Percentiles rank a stretch among this genome's conserved stretches.
Conservation (phyloP, 352 stramenopile genomes). For the Phytophthora citrophthora region DNA sequence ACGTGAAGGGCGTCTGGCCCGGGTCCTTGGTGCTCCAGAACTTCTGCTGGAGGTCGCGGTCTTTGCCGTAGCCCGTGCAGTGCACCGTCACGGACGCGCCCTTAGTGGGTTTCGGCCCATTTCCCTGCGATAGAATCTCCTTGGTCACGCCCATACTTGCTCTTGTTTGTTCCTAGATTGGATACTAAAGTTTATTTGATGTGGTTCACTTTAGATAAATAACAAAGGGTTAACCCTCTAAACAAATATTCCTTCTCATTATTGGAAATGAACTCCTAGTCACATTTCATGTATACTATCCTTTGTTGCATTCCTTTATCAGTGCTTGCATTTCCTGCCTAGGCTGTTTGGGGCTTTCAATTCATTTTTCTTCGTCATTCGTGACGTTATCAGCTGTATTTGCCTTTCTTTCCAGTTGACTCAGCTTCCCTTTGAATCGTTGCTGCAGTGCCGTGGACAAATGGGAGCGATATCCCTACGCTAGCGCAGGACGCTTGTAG, state of each 20-base stretch:
- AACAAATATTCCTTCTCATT: too few relatives aligned
- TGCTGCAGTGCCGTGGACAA: constrained; percentile 5
- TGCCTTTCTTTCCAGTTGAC: neutral
- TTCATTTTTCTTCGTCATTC: too few relatives aligned
- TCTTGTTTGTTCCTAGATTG: too few relatives aligned
- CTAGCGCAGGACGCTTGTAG: too few relatives aligned
- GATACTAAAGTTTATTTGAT: constrained; percentile 8
- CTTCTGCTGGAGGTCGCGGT: constrained; percentile 75
- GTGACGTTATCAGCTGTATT: too few relatives aligned
- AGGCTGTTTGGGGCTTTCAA: too few relatives aligned
- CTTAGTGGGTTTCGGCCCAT: constrained; percentile 59
- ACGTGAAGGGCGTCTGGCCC: constrained; percentile 94
- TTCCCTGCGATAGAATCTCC: constrained; percentile 59
- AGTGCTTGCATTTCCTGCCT: too few relatives aligned
- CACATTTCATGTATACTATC: too few relatives aligned
- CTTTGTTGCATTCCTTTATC: too few relatives aligned
- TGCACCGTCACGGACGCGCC: constrained; percentile 80
- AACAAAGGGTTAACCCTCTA: too few relatives aligned
- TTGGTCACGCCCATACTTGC: constrained; percentile 70
- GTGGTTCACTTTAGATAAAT: neutral
- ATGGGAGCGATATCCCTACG: neutral
- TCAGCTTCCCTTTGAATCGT: constrained; percentile 1
- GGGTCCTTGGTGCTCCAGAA: constrained; percentile 98
- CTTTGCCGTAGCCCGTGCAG: constrained; percentile 85
- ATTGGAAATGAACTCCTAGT: too few relatives aligned